Evolutionary conservation across 73 alveolate species (phyloP).

Genomic region (Effrenium voratum): DNA sequence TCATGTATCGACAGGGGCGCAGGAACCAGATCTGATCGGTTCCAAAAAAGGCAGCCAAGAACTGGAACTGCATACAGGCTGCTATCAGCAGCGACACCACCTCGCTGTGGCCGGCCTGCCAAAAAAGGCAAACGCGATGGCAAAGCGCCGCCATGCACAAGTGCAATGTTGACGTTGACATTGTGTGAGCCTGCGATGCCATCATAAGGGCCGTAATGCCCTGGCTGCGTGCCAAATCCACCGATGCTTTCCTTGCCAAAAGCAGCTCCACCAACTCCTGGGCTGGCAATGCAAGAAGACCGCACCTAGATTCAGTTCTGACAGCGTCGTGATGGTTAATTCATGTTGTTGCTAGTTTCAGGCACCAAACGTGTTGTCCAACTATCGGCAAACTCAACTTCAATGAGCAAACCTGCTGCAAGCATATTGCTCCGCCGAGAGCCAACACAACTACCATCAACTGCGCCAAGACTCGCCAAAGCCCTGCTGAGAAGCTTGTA

Average conservation of each 20-base stretch:
- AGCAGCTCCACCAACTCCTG: conserved; percentile 35
- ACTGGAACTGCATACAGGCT: background rate
- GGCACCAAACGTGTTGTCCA: too few relatives aligned
- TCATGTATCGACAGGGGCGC: too few relatives aligned
- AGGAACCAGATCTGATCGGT: background rate
- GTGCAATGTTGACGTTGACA: background rate
- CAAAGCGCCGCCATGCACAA: background rate
- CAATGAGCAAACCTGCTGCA: too few relatives aligned
- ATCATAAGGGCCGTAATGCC: conserved; percentile 53
- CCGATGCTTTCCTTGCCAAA: conserved; percentile 30
- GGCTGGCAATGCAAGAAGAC: background rate
- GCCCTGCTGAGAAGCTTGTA: conserved; percentile 55
- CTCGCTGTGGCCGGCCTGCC: conserved; percentile 27
- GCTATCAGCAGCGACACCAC: conserved; percentile 11
- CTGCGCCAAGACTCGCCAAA: conserved; percentile 24
- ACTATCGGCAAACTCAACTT: too few relatives aligned
- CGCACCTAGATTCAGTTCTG: too few relatives aligned
- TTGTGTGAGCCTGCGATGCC: conserved; percentile 29
- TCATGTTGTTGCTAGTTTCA: too few relatives aligned
- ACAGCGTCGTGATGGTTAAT: too few relatives aligned
- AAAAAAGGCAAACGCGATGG: background rate
- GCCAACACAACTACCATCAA: too few relatives aligned
- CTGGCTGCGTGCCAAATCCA: conserved; percentile 44
- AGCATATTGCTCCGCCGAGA: too few relatives aligned
- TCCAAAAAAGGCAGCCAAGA: background rate